Conservation (phyloP, 139 green algal genomes). For the Raphidocelis subcapitata region DNA sequence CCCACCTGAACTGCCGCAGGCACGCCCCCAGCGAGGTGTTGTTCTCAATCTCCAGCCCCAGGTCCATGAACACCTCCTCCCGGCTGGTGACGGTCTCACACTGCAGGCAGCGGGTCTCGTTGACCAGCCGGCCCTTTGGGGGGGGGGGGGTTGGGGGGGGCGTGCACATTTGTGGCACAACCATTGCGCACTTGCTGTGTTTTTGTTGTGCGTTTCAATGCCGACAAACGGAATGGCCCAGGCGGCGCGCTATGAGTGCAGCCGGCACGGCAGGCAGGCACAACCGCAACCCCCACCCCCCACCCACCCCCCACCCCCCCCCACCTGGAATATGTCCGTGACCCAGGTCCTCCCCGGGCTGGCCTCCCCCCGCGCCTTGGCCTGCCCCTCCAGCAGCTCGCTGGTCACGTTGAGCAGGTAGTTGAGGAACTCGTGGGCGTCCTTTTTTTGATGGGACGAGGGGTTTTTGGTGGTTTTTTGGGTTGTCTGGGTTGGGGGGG, state of each 20-base stretch:
- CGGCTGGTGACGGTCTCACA: conserved; percentile 79
- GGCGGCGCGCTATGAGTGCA: no score
- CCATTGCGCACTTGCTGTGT: no score
- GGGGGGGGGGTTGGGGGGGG: no score
- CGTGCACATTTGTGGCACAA: no score
- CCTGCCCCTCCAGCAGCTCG: conserved; percentile 88
- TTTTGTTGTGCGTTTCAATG: no score
- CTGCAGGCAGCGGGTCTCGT: conserved; percentile 86
- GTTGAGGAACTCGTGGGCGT: conserved; percentile 98
- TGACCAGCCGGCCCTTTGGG: conserved; percentile 81
- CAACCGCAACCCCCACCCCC: no score
- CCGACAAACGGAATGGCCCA: no score
- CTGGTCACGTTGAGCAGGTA: conserved; percentile 91
- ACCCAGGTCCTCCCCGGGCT: conserved; percentile 75
- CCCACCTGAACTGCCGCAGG: conserved; percentile 87
- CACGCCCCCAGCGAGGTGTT: conserved; percentile 88
- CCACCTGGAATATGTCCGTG: conserved; percentile 87
- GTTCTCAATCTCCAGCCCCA: conserved; percentile 93
- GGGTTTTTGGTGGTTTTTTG: no score
- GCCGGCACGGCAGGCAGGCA: no score
- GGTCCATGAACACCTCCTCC: conserved; percentile 95
- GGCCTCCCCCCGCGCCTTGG: conserved; percentile 19
- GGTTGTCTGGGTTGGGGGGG: no score
- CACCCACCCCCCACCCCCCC: neutral
- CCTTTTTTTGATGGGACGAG: no score